These are phyloP conservation scores for Bocquillonia castaneifolia DNA, from an alignment of 441 rosid species.

Conservation along the genomic window DNA sequence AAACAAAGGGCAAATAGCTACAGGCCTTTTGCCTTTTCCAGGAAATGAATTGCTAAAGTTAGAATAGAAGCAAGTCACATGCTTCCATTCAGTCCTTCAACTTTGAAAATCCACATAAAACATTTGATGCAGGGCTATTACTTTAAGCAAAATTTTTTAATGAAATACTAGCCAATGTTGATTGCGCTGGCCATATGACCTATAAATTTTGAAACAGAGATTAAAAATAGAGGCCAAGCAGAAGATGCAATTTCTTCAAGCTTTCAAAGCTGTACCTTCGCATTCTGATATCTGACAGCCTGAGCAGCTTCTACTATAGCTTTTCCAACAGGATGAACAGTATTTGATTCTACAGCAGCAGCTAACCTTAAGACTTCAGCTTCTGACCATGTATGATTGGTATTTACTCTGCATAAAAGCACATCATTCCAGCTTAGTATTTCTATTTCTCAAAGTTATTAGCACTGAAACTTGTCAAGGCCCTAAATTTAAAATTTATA, in stretches of 20 bases:
- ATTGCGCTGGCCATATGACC: not conserved
- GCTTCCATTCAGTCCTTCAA: not conserved
- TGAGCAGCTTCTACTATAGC: conserved; percentile 84
- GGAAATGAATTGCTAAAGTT: not conserved
- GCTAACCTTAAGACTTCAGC: conserved; percentile 75
- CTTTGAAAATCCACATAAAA: not conserved
- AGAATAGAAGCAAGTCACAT: not conserved
- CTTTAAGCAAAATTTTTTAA: not conserved
- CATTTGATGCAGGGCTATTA: not conserved
- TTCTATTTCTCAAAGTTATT: not conserved
- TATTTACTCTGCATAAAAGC: conserved; percentile 46
- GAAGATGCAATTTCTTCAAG: conserved; percentile 5
- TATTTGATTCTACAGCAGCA: conserved; percentile 88
- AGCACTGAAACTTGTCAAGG: not conserved
- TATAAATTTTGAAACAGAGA: not conserved
- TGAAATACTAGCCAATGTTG: not conserved
- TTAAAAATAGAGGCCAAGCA: not conserved
- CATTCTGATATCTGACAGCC: conserved; percentile 39
- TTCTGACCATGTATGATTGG: conserved; percentile 45
- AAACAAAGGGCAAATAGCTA: too few species aligned
- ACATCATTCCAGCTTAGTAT: conserved; percentile 11
- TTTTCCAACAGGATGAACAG: conserved; percentile 91
- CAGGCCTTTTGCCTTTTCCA: too few species aligned
- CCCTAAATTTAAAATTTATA: not conserved
- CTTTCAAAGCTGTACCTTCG: conserved; percentile 44